Evolutionary conservation across 306 rosid species (phyloP).

Genomic region (Quercus suber): DNA sequence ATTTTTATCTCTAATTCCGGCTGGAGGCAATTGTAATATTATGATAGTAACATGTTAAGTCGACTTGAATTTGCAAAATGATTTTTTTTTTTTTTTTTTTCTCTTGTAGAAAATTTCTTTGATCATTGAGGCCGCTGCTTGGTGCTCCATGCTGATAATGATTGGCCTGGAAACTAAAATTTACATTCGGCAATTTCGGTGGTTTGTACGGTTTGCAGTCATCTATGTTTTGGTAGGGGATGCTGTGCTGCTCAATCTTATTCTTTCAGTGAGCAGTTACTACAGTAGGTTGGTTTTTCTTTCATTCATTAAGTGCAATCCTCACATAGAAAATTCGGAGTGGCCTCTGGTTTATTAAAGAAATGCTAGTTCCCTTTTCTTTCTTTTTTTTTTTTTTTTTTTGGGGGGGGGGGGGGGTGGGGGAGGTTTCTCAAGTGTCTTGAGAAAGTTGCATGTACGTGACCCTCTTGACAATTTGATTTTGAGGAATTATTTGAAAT

Average conservation of each 20-base stretch:
- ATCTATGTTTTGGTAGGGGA: constrained; percentile 72
- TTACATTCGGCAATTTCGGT: constrained; percentile 69
- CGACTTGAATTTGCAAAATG: not conserved
- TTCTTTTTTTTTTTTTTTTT: not conserved
- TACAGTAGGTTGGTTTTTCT: constrained; percentile 49
- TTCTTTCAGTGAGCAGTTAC: constrained; percentile 54
- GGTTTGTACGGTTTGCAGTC: constrained; percentile 78
- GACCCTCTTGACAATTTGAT: not conserved
- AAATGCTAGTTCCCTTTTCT: too few species aligned
- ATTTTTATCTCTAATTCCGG: not conserved
- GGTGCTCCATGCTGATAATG: constrained; percentile 65
- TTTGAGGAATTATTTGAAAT: too few species aligned
- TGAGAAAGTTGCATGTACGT: not conserved
- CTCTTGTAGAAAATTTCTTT: constrained; percentile 41
- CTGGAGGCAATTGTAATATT: not conserved
- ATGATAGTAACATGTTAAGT: not conserved
- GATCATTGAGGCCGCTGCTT: constrained; percentile 56
- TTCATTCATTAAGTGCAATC: not conserved
- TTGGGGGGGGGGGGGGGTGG: too few species aligned
- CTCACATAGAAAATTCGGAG: not conserved
- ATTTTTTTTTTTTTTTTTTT: constrained; percentile 8
- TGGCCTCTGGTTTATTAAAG: not conserved
- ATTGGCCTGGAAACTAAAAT: constrained; percentile 58
- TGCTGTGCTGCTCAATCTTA: constrained; percentile 63
- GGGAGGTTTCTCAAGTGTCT: too few species aligned